These are phyloP conservation scores for Penicillium psychrosexuale DNA, from an alignment of 2,329 filamentous ascomycete genomes.

Conservation along the genomic window DNA sequence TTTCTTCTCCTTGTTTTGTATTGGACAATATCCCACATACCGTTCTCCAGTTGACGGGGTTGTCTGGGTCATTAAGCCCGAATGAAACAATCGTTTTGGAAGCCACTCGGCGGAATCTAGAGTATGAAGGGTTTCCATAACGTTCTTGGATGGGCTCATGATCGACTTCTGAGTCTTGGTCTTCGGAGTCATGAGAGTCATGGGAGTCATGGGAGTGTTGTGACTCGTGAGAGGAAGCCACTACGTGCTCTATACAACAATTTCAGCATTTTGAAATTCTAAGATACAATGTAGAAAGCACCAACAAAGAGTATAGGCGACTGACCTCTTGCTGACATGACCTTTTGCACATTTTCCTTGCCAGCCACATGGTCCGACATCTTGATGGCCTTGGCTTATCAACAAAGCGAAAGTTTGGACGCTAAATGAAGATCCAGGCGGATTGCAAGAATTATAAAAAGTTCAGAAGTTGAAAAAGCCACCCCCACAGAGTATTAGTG, in stretches of 20 bases:
- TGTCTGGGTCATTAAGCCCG: constrained; percentile 33
- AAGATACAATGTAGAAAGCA: background rate
- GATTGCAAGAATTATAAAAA: constrained; percentile 12
- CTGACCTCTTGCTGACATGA: constrained; percentile 19
- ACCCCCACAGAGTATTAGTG: constrained; percentile 8
- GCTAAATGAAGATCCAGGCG: constrained; percentile 12
- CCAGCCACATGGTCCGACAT: constrained; percentile 18
- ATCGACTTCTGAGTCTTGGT: constrained; percentile 17
- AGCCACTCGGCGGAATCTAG: constrained; percentile 33
- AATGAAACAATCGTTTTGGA: constrained; percentile 39
- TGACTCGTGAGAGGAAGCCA: constrained; percentile 12
- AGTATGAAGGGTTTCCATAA: constrained; percentile 26
- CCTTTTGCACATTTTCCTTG: constrained; percentile 20
- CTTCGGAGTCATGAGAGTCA: background rate
- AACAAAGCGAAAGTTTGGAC: constrained; percentile 1
- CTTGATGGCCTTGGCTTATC: background rate
- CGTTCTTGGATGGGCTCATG: constrained; percentile 28
- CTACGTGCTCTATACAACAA: constrained; percentile 9
- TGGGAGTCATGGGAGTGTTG: constrained; percentile 10
- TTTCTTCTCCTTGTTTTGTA: background rate
- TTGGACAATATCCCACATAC: constrained; percentile 15
- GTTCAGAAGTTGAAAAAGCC: constrained; percentile 4
- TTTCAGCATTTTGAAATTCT: background rate
- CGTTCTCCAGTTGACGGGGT: constrained; percentile 36
- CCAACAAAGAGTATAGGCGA: background rate